These are phyloP conservation scores for Tuctoria greenei DNA, from an alignment of 176 grass and related monocot species.

Conservation along the genomic window DNA sequence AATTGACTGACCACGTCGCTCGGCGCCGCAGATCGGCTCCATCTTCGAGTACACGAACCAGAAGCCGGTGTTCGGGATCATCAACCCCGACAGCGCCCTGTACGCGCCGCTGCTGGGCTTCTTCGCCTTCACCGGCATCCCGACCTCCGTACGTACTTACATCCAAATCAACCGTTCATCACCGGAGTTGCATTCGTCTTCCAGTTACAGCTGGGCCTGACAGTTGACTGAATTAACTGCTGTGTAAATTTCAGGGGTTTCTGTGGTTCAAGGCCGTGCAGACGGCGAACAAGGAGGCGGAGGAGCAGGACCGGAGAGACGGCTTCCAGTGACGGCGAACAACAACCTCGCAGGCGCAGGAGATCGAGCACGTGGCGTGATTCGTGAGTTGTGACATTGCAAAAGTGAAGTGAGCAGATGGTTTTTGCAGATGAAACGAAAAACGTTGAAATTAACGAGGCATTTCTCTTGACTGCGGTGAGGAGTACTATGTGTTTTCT, in stretches of 20 bases:
- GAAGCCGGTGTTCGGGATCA: constrained; percentile 74
- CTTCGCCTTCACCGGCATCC: constrained; percentile 92
- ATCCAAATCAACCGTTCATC: background rate
- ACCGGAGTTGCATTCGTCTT: background rate
- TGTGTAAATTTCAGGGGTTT: constrained; percentile 43
- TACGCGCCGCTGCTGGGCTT: constrained; percentile 89
- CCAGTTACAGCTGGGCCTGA: background rate
- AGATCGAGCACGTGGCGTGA: background rate
- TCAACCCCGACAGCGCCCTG: constrained; percentile 72
- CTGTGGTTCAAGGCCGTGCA: constrained; percentile 92
- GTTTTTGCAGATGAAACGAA: background rate
- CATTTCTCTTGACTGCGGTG: background rate
- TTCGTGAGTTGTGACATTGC: background rate
- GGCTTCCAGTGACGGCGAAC: constrained; percentile 60
- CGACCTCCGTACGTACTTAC: constrained; percentile 71
- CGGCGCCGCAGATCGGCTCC: constrained; percentile 65
- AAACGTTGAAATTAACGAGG: background rate
- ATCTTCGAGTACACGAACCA: constrained; percentile 90
- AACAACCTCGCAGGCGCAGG: background rate
- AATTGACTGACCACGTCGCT: background rate
- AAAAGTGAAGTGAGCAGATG: background rate
- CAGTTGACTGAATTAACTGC: background rate
- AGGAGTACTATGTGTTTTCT: background rate
- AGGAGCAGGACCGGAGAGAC: constrained; percentile 82
- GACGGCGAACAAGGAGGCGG: constrained; percentile 74